Conservation (phyloP, 306 rosid species). For the Hylodesmum podocarpum region DNA sequence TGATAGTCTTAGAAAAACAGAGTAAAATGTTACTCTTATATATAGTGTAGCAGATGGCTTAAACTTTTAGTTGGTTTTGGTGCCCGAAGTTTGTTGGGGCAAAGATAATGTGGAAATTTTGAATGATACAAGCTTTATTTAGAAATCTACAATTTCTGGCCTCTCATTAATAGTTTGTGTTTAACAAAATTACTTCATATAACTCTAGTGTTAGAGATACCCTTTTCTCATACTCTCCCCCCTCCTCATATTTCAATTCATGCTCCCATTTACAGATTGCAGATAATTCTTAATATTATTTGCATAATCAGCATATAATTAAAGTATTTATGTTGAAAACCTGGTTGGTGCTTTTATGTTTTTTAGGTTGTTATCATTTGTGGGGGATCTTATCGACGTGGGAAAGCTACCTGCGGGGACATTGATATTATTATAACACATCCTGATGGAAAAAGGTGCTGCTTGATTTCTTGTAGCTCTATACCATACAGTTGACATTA, state of each 20-base stretch:
- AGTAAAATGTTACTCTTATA: too few species aligned
- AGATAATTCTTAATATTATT: conserved; percentile 6
- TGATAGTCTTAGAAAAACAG: too few species aligned
- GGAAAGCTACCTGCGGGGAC: conserved; percentile 94
- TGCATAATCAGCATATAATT: not conserved
- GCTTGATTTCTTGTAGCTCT: conserved; percentile 5
- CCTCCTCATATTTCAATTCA: not conserved
- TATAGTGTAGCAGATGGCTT: not conserved
- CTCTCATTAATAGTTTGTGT: not conserved
- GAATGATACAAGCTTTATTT: not conserved
- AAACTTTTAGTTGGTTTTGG: not conserved
- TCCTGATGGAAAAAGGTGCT: conserved; percentile 86
- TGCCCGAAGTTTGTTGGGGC: not conserved
- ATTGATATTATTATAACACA: conserved; percentile 86
- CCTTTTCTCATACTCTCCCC: conserved; percentile 5
- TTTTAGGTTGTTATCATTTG: conserved; percentile 68
- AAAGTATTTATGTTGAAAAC: conserved; percentile 12
- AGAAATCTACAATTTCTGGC: not conserved
- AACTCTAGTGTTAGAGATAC: conserved; percentile 12
- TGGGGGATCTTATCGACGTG: conserved; percentile 95
- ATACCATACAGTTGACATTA: too few species aligned
- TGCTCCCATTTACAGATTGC: conserved; percentile 10
- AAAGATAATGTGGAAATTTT: not conserved
- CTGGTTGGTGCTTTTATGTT: not conserved
- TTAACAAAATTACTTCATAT: not conserved